These are phyloP conservation scores for Castanea mollissima DNA, from an alignment of 306 rosid species.

Conservation along the genomic window DNA sequence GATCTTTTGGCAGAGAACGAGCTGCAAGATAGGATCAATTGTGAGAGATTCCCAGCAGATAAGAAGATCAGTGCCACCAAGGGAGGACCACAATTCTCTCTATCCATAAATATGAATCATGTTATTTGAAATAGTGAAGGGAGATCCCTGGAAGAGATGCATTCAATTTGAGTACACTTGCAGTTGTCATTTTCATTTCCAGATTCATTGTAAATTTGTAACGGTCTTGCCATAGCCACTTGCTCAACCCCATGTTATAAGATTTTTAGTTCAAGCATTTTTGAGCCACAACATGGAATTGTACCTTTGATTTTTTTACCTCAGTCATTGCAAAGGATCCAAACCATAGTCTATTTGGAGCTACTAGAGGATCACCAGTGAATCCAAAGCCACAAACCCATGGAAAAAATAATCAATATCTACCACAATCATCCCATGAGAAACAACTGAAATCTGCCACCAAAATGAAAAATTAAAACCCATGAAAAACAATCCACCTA, in stretches of 20 bases:
- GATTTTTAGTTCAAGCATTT: slow-evolving; percentile 78
- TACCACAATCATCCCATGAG: too few relatives aligned
- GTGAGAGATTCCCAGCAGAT: neutral
- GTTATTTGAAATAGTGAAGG: neutral
- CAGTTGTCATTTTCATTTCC: neutral
- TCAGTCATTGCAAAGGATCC: slow-evolving; percentile 91
- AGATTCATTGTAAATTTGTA: neutral
- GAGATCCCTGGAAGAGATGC: neutral
- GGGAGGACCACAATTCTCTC: neutral
- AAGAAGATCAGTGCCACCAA: neutral
- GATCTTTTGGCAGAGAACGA: neutral
- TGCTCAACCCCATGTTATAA: slow-evolving; percentile 64
- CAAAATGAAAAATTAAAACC: too few relatives aligned
- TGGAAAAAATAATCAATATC: too few relatives aligned
- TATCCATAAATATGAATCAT: neutral
- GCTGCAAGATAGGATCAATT: neutral
- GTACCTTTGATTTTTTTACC: slow-evolving; percentile 55
- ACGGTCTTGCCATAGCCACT: slow-evolving; percentile 15
- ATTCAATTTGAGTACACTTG: neutral
- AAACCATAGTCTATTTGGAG: slow-evolving; percentile 29
- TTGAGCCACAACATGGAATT: slow-evolving; percentile 69
- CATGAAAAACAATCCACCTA: too few relatives aligned
- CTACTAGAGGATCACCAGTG: too few relatives aligned
- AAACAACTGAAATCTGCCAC: too few relatives aligned
- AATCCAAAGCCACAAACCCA: too few relatives aligned